Conservation (phyloP, 345 rosid species). For the Citrus inodora region DNA sequence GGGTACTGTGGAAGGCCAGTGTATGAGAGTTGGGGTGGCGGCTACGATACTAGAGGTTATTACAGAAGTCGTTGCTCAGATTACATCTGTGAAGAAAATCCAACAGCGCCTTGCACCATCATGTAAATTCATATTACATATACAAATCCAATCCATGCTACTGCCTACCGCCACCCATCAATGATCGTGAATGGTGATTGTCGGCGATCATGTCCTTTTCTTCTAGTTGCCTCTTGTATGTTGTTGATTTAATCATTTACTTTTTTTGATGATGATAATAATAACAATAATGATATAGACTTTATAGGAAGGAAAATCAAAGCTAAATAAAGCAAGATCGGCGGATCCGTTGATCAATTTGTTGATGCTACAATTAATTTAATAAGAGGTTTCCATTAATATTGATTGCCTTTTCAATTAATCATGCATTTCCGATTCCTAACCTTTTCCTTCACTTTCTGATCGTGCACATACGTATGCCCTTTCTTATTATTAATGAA, state of each 20-base stretch:
- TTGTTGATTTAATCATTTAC: no score
- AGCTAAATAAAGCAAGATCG: not conserved
- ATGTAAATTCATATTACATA: slow-evolving; percentile 29
- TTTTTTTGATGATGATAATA: not conserved
- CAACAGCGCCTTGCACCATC: slow-evolving; percentile 39
- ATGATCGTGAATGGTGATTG: not conserved
- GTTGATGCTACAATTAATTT: not conserved
- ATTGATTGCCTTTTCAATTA: not conserved
- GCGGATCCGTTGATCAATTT: not conserved
- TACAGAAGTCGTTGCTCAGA: slow-evolving; percentile 27
- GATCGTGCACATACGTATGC: not conserved
- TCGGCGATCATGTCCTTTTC: not conserved
- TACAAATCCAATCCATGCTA: no score
- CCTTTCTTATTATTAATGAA: not conserved
- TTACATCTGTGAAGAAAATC: slow-evolving; percentile 51
- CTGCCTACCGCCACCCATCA: not conserved
- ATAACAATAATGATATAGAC: no score
- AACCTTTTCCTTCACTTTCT: not conserved
- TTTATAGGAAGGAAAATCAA: not conserved
- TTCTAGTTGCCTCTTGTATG: not conserved
- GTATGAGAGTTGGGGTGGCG: slow-evolving; percentile 55
- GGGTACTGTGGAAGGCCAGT: slow-evolving; percentile 49
- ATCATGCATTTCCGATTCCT: not conserved
- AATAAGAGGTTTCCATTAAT: not conserved
- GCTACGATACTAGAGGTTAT: slow-evolving; percentile 24